A percentile compares a stretch with the other conserved stretches of the same genome.
These are phyloP conservation scores for Auricularia cornea DNA, from an alignment of 768 basidiomycete species.

Conservation along the genomic window DNA sequence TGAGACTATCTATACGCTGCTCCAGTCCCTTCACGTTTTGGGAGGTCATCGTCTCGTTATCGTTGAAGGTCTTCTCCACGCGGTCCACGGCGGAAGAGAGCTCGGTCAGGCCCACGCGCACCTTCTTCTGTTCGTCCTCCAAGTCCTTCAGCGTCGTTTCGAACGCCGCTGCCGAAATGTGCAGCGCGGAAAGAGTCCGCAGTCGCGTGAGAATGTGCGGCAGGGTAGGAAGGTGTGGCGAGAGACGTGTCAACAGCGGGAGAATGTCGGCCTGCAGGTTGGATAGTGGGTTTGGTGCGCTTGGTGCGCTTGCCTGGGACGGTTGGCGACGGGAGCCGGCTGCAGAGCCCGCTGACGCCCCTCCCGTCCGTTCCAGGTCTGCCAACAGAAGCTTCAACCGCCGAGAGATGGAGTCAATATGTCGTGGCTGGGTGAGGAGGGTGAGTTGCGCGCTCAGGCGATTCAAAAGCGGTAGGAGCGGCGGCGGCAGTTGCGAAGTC, in stretches of 20 bases:
- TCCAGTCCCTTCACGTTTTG: conserved; percentile 71
- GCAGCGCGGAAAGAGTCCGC: conserved; percentile 73
- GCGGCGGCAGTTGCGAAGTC: conserved; percentile 66
- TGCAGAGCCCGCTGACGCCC: conserved; percentile 22
- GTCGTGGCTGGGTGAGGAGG: conserved; percentile 88
- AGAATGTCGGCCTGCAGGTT: conserved; percentile 52
- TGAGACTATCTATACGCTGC: conserved; percentile 40
- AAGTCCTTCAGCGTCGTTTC: conserved; percentile 54
- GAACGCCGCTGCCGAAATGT: conserved; percentile 75
- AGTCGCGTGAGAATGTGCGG: conserved; percentile 87
- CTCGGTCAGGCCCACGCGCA: conserved; percentile 55
- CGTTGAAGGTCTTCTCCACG: conserved; percentile 68
- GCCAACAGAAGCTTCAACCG: conserved; percentile 87
- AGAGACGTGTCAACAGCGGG: conserved; percentile 60
- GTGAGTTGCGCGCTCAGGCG: conserved; percentile 80
- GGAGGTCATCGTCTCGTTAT: conserved; percentile 61
- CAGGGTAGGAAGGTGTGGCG: conserved; percentile 68
- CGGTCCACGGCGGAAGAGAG: conserved; percentile 57
- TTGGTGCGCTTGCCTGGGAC: conserved; percentile 10
- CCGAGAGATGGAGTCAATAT: conserved; percentile 91
- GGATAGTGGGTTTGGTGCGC: conserved; percentile 15
- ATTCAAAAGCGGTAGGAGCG: conserved; percentile 72
- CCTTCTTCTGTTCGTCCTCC: conserved; percentile 63
- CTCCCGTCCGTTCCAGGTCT: conserved; percentile 78
- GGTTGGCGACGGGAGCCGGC: conserved; percentile 10